phyloP scores from a whole-genome alignment of 768 basidiomycete species.

The Calocybe cyanea region DNA sequence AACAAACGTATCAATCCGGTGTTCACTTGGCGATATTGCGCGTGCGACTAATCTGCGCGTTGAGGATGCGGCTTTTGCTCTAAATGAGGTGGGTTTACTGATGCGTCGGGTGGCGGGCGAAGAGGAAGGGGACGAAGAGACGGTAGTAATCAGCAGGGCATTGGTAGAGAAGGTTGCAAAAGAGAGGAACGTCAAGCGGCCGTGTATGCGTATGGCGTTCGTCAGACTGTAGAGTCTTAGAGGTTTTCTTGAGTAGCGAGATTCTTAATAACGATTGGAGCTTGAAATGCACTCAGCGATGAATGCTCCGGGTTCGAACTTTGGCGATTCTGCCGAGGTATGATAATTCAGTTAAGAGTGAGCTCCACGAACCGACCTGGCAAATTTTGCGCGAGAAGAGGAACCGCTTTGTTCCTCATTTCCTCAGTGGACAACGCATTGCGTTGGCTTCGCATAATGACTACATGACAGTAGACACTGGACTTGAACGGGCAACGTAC shows the following conservation, averaged over 20 bases:
- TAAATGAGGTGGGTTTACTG: conserved; percentile 84
- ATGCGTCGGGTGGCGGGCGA: conserved; percentile 32
- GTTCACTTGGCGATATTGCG: conserved; percentile 76
- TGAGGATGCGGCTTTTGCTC: conserved; percentile 85
- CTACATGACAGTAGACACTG: too few species aligned
- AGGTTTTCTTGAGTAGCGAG: background rate
- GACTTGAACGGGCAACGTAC: too few species aligned
- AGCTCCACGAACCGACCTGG: too few species aligned
- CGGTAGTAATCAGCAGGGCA: conserved; percentile 38
- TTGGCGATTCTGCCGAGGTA: too few species aligned
- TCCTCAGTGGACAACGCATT: too few species aligned
- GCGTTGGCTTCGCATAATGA: too few species aligned
- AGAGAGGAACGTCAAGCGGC: conserved; percentile 68
- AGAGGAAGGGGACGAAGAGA: conserved; percentile 26
- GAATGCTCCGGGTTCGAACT: too few species aligned
- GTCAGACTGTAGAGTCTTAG: conserved; percentile 42
- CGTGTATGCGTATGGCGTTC: conserved; percentile 58
- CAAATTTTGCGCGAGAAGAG: too few species aligned
- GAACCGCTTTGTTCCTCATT: too few species aligned
- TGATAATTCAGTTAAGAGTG: too few species aligned
- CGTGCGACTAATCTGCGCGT: conserved; percentile 74
- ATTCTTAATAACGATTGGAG: too few species aligned
- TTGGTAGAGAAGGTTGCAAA: conserved; percentile 52
- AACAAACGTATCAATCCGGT: conserved; percentile 62
- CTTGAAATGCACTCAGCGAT: too few species aligned